Percentiles rank a stretch among this genome's conserved stretches.
Conservation (phyloP, 208 protist species). For the Herpetomonas muscarum region DNA sequence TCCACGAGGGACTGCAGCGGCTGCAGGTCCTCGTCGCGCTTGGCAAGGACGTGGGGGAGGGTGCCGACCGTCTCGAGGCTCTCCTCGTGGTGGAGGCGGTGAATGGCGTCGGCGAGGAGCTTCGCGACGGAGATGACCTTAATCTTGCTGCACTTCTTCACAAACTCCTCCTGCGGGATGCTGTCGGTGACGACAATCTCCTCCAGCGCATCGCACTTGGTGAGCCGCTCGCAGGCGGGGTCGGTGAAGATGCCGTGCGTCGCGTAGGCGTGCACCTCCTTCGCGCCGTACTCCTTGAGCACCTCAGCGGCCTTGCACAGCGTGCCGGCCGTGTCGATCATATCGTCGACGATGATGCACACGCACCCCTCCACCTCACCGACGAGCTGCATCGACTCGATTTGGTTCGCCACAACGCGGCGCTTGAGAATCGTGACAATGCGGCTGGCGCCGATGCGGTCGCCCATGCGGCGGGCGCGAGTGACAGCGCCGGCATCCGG, state of each 20-base stretch:
- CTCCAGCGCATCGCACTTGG: constrained; percentile 77
- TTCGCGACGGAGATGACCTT: constrained; percentile 85
- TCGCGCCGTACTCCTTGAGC: constrained; percentile 92
- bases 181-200: constrained; percentile 93
- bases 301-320: constrained; percentile 94
- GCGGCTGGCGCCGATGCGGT: constrained; percentile 75
- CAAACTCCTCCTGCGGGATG: constrained; percentile 76
- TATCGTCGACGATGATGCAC: constrained; percentile 97
- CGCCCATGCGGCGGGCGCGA: constrained; percentile 81
- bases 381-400: constrained; percentile 93
- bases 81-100: constrained; percentile 83
- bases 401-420: constrained; percentile 90
- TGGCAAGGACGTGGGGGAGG: constrained; percentile 11
- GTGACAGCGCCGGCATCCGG: constrained; percentile 96
- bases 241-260: constrained; percentile 95
- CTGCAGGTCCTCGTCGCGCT: constrained; percentile 68
- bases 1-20: constrained; percentile 79
- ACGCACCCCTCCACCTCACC: constrained; percentile 94
- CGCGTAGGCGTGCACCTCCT: constrained; percentile 89
- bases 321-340: constrained; percentile 97
- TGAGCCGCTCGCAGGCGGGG: constrained; percentile 90
- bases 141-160: constrained; percentile 72
- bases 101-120: constrained; percentile 85
- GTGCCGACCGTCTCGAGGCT: constrained; percentile 62
- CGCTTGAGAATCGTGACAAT: constrained; percentile 95